Evolutionary conservation across 2,329 filamentous ascomycete genomes (phyloP), one percentile per base, ranked within the genome.

Genomic region (Mycosphaerella arachidis): DNA sequence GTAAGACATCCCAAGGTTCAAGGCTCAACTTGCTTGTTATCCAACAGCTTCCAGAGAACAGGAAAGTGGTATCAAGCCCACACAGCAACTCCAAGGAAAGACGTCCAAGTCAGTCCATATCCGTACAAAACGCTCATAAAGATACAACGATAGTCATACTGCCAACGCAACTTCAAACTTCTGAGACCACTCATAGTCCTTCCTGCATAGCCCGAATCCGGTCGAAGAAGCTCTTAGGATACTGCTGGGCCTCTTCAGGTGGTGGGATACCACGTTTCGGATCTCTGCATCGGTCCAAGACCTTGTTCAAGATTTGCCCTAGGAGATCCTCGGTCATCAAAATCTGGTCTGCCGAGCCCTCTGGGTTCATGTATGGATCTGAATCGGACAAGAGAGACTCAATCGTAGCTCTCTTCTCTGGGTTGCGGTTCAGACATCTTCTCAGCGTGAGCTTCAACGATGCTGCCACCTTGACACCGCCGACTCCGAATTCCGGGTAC

Each of bases 401-500:
- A 29, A 86, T 79, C 3, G 81, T 85, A 8, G 84, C 85, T 40
- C 85, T 75, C 45, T 79, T 74, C 2, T 77, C 76, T 20, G 83
- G 80, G 63, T 86, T 83, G 40, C 85, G 79, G 63, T 86, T 79
- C 30, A 88, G 72, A 65, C 85, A 88, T 45, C 78, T 75, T 55
- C 80, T 79, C 50, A 88, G 70, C 0, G 83, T 86, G 31, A 78
- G 76, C 61, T 82, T 78, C 13, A 88, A 74, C 1, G 81, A 79
- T 4, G 80, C 76, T 0, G 85, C 83, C 0, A 88, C 78, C 2
- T 76, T 72, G 0, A 81, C 76, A 9, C 80, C 87, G 48, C 90
- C 90, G 54, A 92, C 78, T 12, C 87, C 90, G 2, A 82, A 79
- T 1, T 85, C 81, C 0, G 88, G 88, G 69, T 87, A 94, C 58